Base-by-base conservation (phyloP, 2,329 filamentous ascomycete genomes). In the Colletotrichum destructivum region DNA sequence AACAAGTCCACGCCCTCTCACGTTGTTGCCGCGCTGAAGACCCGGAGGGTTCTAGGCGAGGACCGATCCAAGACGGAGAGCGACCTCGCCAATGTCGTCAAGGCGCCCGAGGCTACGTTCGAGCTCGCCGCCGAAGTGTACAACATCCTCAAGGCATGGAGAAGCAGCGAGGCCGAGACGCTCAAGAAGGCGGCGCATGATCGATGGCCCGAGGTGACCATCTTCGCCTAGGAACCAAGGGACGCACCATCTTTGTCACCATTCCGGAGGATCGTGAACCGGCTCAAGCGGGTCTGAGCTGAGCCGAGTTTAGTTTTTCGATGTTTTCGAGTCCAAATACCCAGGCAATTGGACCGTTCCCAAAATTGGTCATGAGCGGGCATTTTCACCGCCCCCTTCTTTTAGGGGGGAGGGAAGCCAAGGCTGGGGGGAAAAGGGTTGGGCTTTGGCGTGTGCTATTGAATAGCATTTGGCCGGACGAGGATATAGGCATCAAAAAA, bases 1-100 rank as follows among this genome's bases (percentile, higher is more conserved):
- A 87, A 96, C 83, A 88, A 89, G 75, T 80, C 86, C 67, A 93
- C 90, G 79, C 84, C 89, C 7, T 74, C 84, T 18, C 90, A 94
- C 77, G 84, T 92, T 4, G 88, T 93, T 66, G 88, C 91, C 2
- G 91, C 86, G 46, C 87, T 94, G 66, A 88, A 88, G 67, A 87
- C 87, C 31, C 88, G 89, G 73, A 87, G 87, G 71, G 75, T 90
- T 1, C 82, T 95, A 21, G 88, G 90, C 15, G 88, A 87, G 55
- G 87, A 89, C 44, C 85, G 88, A 77, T 77, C 83, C 2, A 84
- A 88, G 76, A 86, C 84, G 69, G 92, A 93, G 77, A 87, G 90
- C 78, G 88, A 90, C 47, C 81, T 95, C n/a, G 77, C 85, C n/a
- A 84, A 84, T n/a, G 84, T 89, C 12, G 80, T 94, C 15, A 85